Base-by-base conservation (phyloP, 345 rosid species). In the Xanthoceras sorbifolium region DNA sequence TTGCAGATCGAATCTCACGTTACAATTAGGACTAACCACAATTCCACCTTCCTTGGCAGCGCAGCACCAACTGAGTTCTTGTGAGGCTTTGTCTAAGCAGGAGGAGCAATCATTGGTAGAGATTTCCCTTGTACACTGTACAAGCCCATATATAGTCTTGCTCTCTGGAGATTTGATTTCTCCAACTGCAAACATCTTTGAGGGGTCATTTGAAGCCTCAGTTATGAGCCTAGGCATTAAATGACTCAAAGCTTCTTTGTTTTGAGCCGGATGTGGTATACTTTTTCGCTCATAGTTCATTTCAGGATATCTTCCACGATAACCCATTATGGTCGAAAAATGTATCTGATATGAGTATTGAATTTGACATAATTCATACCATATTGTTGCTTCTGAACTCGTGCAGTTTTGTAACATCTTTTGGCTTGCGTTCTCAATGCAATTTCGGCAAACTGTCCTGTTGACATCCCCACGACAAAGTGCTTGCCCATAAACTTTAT, bases 51-150 rank as follows among this genome's bases (percentile, higher is more conserved):
- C 48, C 5, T 31, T 34, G 8, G 67, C 26, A 67, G 17, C 15
- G 64, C 89, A 84, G 63, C 82, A 79, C 11, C 34, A 38, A 0
- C 22, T 3, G 17, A 84, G 84, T 32, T 86, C 89, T 23, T 18
- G 46, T 7, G 69, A 46, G 63, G 87, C 84, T 14, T 25, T 3
- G 5, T 0, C 1, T 52, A 86, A 80, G 55, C 87, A 86, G 12
- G 0, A 36, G 1, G 0, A 6, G 63, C 89, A 86, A 0, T 67
- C 64, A 32, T 1, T 11, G 18, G 22, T 23, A 1, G 69, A 3
- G 23, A 82, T 78, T 76, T 82, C 87, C 64, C 82, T 77, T 6
- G 81, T 80, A 38, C 87, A 86, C 73, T 86, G 89, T 26, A 75
- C 82, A 60, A 82, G 82, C 36, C 82, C 85, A 31, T 80, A 82